phyloP scores from a whole-genome alignment of 2,329 filamentous ascomycete genomes.

The Tothia fuscella region DNA sequence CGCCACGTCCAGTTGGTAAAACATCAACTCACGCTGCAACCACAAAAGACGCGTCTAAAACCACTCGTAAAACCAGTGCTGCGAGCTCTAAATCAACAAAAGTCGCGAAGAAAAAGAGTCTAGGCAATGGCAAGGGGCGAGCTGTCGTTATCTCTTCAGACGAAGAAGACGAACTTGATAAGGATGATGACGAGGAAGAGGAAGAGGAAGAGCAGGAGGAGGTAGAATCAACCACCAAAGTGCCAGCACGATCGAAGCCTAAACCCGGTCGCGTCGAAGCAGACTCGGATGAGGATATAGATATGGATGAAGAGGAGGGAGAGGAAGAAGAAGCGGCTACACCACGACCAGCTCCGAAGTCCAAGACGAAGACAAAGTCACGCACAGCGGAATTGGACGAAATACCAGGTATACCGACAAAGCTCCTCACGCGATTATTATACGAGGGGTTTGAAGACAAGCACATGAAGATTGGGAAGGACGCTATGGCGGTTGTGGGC shows the following conservation, averaged over 20 bases:
- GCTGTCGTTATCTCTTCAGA: not conserved
- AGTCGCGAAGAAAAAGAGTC: not conserved
- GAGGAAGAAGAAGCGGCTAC: slow-evolving; percentile 15
- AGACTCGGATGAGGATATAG: slow-evolving; percentile 8
- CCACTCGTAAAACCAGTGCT: not conserved
- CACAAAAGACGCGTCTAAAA: not conserved
- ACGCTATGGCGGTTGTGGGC: slow-evolving; percentile 63
- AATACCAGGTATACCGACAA: slow-evolving; percentile 47
- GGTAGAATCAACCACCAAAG: slow-evolving; percentile 1
- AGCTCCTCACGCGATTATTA: slow-evolving; percentile 63
- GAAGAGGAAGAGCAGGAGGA: slow-evolving; percentile 11
- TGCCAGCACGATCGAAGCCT: not conserved
- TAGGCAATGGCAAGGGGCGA: not conserved
- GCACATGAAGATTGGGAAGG: slow-evolving; percentile 60
- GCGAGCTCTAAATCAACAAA: not conserved
- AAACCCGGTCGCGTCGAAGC: not conserved
- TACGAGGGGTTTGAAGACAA: slow-evolving; percentile 66
- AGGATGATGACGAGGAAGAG: slow-evolving; percentile 2
- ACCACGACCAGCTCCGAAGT: slow-evolving; percentile 16
- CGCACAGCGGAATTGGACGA: slow-evolving; percentile 12
- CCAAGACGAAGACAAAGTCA: slow-evolving; percentile 21
- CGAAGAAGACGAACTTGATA: not conserved
- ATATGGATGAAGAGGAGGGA: slow-evolving; percentile 18
- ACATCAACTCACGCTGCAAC: not conserved
- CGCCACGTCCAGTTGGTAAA: slow-evolving; percentile 3